A percentile compares a stretch with the other conserved stretches of the same genome.
These are phyloP conservation scores for Leptographium flavum DNA, from an alignment of 2,329 filamentous ascomycete species.

Conservation along the genomic window DNA sequence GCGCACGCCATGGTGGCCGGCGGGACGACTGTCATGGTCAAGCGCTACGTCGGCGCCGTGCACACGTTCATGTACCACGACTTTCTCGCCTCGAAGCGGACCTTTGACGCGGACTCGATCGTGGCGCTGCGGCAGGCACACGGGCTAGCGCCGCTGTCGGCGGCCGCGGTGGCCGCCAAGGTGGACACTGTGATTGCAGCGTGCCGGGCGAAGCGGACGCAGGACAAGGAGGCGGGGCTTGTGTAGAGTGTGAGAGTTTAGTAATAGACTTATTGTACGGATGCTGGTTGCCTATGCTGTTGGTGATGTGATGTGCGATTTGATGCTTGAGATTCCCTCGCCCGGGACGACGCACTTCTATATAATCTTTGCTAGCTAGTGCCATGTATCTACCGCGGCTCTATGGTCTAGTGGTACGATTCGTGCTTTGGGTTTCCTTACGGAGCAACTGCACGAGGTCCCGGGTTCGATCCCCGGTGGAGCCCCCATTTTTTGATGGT, in stretches of 20 bases:
- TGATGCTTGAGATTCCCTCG: too few species aligned
- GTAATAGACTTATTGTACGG: too few species aligned
- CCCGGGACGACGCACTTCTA: too few species aligned
- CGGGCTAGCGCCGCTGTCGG: too few species aligned
- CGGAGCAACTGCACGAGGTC: conserved; percentile 12
- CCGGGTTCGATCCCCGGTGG: conserved; percentile 13
- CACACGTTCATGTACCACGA: conserved; percentile 8
- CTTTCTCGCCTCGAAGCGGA: conserved; percentile 3
- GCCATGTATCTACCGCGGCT: background rate
- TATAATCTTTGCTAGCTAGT: too few species aligned
- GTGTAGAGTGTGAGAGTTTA: too few species aligned
- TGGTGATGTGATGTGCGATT: too few species aligned
- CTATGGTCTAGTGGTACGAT: conserved; percentile 5
- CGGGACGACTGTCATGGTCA: conserved; percentile 6
- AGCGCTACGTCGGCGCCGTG: conserved; percentile 6
- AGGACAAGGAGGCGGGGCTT: too few species aligned
- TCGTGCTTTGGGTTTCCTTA: conserved; percentile 11
- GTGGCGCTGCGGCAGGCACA: conserved; percentile 3
- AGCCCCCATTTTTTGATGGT: conserved; percentile 8
- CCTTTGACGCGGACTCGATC: conserved; percentile 6
- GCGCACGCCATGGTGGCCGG: conserved; percentile 3
- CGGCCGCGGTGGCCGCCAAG: too few species aligned
- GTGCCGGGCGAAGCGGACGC: too few species aligned
- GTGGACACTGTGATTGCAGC: too few species aligned
- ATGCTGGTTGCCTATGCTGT: too few species aligned